phyloP scores from a whole-genome alignment of 495 filamentous ascomycete species.

The Glonium stellatum region DNA sequence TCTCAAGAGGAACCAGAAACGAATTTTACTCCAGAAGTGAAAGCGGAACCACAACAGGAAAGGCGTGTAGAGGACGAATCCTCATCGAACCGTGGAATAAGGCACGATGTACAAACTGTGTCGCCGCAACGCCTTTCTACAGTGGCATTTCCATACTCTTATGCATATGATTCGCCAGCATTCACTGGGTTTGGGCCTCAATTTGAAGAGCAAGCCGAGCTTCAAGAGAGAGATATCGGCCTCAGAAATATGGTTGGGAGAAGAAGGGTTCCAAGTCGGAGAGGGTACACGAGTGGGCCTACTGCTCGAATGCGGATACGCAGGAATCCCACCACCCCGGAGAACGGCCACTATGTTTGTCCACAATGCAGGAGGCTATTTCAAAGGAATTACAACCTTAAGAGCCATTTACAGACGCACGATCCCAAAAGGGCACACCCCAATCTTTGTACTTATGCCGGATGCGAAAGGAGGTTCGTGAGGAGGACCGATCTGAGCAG shows the following conservation, averaged over 20 bases:
- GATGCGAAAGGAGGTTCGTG: conserved; percentile 69
- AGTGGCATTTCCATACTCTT: conserved; percentile 10
- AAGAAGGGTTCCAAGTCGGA: conserved; percentile 2
- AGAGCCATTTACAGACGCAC: conserved; percentile 84
- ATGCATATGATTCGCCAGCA: conserved; percentile 12
- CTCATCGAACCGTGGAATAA: background rate
- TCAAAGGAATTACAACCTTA: conserved; percentile 83
- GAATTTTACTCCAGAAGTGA: conserved; percentile 13
- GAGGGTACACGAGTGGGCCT: background rate
- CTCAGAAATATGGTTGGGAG: background rate
- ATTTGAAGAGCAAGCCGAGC: background rate
- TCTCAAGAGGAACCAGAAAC: conserved; percentile 14
- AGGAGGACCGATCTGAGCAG: conserved; percentile 79
- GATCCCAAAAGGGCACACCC: conserved; percentile 66
- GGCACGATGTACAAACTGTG: conserved; percentile 11
- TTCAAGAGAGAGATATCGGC: background rate
- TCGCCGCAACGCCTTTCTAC: conserved; percentile 20
- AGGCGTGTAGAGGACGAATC: conserved; percentile 12
- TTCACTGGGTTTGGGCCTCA: conserved; percentile 5
- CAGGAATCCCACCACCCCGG: conserved; percentile 58
- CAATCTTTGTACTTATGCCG: conserved; percentile 55
- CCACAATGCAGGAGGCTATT: conserved; percentile 72
- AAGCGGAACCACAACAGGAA: conserved; percentile 14
- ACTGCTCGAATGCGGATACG: conserved; percentile 34
- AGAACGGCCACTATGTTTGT: conserved; percentile 73